phyloP scores from a whole-genome alignment of 2,329 filamentous ascomycete species.

The Clonostachys byssicola region DNA sequence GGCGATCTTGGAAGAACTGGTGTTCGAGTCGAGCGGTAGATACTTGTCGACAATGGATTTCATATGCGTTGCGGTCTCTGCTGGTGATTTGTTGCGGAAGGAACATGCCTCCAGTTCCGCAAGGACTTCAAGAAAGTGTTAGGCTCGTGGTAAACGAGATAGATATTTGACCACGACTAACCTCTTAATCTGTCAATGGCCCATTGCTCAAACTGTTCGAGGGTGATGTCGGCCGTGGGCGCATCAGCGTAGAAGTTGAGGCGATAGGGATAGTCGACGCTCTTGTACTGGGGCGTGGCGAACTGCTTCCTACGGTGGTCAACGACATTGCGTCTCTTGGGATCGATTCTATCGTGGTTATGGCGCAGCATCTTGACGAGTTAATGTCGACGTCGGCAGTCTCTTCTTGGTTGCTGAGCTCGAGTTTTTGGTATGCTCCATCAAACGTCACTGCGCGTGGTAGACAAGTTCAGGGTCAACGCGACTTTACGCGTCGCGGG shows the following conservation, averaged over 20 bases:
- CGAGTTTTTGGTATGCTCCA: too few relatives aligned
- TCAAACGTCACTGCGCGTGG: too few relatives aligned
- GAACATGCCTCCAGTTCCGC: conserved; percentile 90
- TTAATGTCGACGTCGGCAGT: neutral
- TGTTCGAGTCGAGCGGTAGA: conserved; percentile 74
- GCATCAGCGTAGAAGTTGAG: conserved; percentile 89
- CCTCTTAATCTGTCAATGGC: conserved; percentile 86
- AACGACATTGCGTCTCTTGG: conserved; percentile 73
- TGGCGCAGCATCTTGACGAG: conserved; percentile 39
- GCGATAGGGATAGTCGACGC: conserved; percentile 75
- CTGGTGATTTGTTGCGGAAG: conserved; percentile 83
- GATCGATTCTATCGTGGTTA: conserved; percentile 47
- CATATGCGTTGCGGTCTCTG: conserved; percentile 82
- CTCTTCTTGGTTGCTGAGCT: too few relatives aligned
- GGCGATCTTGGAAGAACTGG: conserved; percentile 55
- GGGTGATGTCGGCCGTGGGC: conserved; percentile 88
- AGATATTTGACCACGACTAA: conserved; percentile 26
- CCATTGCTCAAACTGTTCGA: conserved; percentile 99
- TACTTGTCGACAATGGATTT: conserved; percentile 83
- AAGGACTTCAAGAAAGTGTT: conserved; percentile 51
- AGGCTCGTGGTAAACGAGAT: neutral
- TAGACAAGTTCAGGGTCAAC: neutral
- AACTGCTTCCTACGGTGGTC: conserved; percentile 88
- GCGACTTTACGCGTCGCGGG: neutral
- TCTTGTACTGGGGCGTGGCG: conserved; percentile 69